Evolutionary conservation across 2,329 filamentous ascomycete species (phyloP).

Genomic region (Anthostomella pinea): DNA sequence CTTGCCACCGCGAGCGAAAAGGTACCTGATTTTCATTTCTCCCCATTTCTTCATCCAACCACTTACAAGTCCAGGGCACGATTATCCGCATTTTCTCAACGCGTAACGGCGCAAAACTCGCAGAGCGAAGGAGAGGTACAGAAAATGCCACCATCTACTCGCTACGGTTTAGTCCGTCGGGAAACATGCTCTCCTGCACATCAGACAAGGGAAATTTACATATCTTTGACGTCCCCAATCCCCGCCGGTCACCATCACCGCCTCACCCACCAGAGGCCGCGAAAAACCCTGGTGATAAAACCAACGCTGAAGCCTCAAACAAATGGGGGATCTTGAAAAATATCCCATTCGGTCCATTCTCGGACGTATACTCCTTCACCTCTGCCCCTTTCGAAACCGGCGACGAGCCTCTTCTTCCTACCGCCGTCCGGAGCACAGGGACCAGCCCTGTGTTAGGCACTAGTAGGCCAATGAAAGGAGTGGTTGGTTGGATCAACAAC

Average conservation of each 20-base stretch:
- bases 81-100: constrained; percentile 84
- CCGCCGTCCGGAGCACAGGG: constrained; percentile 23
- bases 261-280: constrained; percentile 17
- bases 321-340: constrained; percentile 86
- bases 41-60: constrained; percentile 6
- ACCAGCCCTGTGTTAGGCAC: constrained; percentile 45
- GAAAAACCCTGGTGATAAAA: constrained; percentile 15
- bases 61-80: constrained; percentile 60
- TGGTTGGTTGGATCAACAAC: constrained; percentile 81
- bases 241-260: constrained; percentile 33
- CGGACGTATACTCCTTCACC: constrained; percentile 83
- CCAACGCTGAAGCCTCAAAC: constrained; percentile 53
- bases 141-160: constrained; percentile 87
- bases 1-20: constrained; percentile 89
- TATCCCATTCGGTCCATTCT: constrained; percentile 85
- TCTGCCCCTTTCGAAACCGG: constrained; percentile 80
- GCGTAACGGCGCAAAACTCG: constrained; percentile 73
- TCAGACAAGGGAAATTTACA: constrained; percentile 97
- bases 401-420: constrained; percentile 59
- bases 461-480: constrained; percentile 69
- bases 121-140: constrained; percentile 83
- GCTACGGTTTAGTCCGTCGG: constrained; percentile 80
- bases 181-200: constrained; percentile 79
- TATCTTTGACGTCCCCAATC: constrained; percentile 78
- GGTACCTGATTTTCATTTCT: constrained; percentile 34